These are phyloP conservation scores for Colletotrichum incanum DNA, from an alignment of 2,329 filamentous ascomycete species.

Conservation along the genomic window DNA sequence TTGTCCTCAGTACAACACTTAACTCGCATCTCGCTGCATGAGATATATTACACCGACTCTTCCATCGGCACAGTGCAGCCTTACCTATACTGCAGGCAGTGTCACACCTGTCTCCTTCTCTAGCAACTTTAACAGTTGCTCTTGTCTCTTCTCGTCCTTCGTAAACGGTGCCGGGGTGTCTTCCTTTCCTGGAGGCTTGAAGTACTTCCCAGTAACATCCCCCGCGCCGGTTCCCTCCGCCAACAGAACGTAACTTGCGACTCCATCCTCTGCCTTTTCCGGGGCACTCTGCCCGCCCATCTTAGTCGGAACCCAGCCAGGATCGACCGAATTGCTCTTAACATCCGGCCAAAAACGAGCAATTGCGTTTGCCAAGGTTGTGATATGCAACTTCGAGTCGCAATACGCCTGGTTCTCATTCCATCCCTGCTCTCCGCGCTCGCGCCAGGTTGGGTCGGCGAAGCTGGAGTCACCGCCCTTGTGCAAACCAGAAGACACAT, in stretches of 20 bases:
- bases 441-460: conserved; percentile 53
- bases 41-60: background rate
- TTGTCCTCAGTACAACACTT: background rate
- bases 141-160: conserved; percentile 59
- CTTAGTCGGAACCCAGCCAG: conserved; percentile 70
- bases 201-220: conserved; percentile 57
- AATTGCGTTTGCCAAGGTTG: conserved; percentile 70
- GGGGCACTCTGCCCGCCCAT: conserved; percentile 66
- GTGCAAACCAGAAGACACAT: conserved; percentile 68
- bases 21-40: background rate
- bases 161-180: conserved; percentile 49
- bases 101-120: conserved; percentile 48
- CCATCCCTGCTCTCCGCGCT: conserved; percentile 55
- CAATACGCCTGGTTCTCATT: conserved; percentile 58
- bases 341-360: conserved; percentile 60
- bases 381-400: conserved; percentile 70
- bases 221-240: conserved; percentile 57
- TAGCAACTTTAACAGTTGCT: conserved; percentile 58
- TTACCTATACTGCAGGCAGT: background rate
- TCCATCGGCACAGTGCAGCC: background rate
- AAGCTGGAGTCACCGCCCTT: conserved; percentile 60
- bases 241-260: conserved; percentile 64
- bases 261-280: conserved; percentile 62
- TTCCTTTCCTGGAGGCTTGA: conserved; percentile 51
- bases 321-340: conserved; percentile 64